Conservation (phyloP, 169 alveolate genomes). For the Plasmodium yoelii region DNA sequence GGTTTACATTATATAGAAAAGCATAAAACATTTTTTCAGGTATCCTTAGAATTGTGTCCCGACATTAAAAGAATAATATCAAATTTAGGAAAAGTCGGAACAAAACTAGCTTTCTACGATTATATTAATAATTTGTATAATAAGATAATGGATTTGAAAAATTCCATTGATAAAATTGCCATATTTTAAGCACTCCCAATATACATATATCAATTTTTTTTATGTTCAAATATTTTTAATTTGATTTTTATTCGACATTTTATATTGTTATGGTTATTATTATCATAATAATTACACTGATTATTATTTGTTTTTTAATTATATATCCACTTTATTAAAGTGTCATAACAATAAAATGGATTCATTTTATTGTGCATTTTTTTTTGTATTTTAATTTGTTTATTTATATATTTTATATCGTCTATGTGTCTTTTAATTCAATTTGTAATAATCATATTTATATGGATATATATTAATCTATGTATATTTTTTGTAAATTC, state of each 20-base stretch:
- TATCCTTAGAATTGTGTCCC: constrained; percentile 48
- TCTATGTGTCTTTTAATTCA: too few species aligned
- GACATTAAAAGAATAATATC: constrained; percentile 53
- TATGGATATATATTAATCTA: too few species aligned
- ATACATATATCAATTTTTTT: not conserved
- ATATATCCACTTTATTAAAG: not conserved
- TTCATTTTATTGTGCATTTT: not conserved
- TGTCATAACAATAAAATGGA: not conserved
- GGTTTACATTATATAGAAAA: constrained; percentile 37
- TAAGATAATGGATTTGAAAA: constrained; percentile 51
- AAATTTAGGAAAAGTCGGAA: constrained; percentile 44
- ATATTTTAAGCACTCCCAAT: not conserved
- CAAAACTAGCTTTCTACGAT: constrained; percentile 26
- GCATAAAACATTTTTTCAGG: constrained; percentile 55
- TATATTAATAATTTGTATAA: constrained; percentile 39
- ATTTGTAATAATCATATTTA: too few species aligned
- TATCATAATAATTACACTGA: too few species aligned
- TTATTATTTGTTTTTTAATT: not conserved
- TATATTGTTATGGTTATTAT: not conserved
- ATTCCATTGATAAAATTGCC: constrained; percentile 41
- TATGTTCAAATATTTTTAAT: constrained; percentile 37
- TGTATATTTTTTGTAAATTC: too few species aligned
- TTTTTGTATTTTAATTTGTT: not conserved
- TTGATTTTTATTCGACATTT: constrained; percentile 10
- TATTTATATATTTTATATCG: too few species aligned